Evolutionary conservation across 1,139 yeast genomes (phyloP), one percentile per base, ranked within the genome.

Genomic region (Petasospora rhodanensis): DNA sequence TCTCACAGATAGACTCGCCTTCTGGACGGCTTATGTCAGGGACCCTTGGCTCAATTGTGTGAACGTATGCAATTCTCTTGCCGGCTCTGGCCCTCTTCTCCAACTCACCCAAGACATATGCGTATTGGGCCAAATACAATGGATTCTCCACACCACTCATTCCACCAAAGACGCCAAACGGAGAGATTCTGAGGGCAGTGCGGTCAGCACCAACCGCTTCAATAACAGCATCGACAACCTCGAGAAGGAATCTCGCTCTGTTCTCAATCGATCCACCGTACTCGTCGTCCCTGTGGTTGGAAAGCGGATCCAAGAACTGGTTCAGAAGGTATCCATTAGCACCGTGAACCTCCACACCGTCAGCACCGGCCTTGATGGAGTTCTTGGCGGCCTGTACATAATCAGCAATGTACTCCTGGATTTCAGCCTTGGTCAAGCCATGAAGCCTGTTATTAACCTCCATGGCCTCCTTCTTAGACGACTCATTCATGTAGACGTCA

Each of bases 21-120:
- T 40, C 44, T 3, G 27, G 28, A 16, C 25, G 22, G 15, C 25
- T 12, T 24, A 35, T 16, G 11, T 31, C 29, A 12, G 37, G 40
- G 2, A 34, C 43, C 31, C 51, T 40, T 20, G 68, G 64, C 45
- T 75, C 80, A 25, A 72, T 65, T n/a, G n/a, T n/a, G n/a, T n/a
- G 72, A 12, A 75, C 41, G 46, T 67, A 75, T 2, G 79, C 78
- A 16, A 70, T 40, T 19, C 55, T 45, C 14, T 60, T 51, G 24
- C 64, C 62, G 17, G 45, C 42, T 12, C 40, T 40, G 5, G 59
- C 56, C 33, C 58, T 43, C 22, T 38, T 45, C 34, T 59, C 58
- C 22, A 59, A 37, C 38, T 57, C 51, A 22, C 46, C 43, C 17
- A 50, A 34, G 6, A 62, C 32, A 43, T 61, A 60, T 10, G 57